Evolutionary conservation across 2,329 filamentous ascomycete species (phyloP), one percentile per base, ranked within the genome.

Genomic region (Penicillium oxalicum): DNA sequence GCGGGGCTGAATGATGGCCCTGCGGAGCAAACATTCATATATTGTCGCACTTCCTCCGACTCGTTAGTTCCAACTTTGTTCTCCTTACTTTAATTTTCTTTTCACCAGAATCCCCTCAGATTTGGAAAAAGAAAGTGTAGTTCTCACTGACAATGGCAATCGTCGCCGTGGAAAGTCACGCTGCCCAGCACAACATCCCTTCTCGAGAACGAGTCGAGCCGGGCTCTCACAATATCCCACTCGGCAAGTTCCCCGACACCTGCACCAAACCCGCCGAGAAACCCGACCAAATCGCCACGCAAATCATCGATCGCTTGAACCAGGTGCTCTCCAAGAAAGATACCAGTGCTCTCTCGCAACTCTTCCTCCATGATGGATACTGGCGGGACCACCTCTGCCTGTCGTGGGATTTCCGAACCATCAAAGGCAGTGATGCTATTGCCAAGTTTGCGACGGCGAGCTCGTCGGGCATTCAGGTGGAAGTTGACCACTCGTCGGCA

Each of bases 331-430:
- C 61, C 1, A 57, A 61, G 7, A 59, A 62, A 6, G 64, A 76
- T 40, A 60, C 63, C 29, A 48, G 59, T 1, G 60, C 64, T 0
- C 46, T 74, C 5, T 62, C 68, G 0, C 52, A 63, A 4, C 68
- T 81, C 0, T 81, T 82, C 54, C 55, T 76, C 2, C 65, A 75
- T 9, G 71, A 76, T 34, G 70, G 74, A 24, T 81, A 77, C 59
- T 83, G 79, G 79, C 70, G 80, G 34, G 81, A 84, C 57, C 76
- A 82, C 46, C 71, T 83, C 3, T 74, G 70, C 5, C 58, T 83
- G 8, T 75, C 77, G 0, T 82, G 79, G 74, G 73, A 79, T 32
- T 70, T 81, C 25, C 77, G 72, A 33, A 83, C 80, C 0, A 57
- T 78, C n/a, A 74, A 76, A 53, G 73, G 74, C 9, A 60, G 63